Base-by-base conservation (phyloP, 306 rosid species). In the Sesbania bispinosa region DNA sequence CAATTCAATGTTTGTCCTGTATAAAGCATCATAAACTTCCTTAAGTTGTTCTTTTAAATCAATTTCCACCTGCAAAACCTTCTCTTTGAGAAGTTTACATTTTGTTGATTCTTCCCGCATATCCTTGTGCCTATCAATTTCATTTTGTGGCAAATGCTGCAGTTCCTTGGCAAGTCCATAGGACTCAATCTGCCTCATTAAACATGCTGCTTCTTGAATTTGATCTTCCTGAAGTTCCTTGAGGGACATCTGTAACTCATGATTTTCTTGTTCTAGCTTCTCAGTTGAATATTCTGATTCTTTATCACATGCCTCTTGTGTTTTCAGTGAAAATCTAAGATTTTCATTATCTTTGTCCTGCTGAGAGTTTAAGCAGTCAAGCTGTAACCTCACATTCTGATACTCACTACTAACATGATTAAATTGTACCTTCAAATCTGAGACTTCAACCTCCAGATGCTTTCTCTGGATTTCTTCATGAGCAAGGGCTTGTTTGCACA, bases 161-260 rank as follows among this genome's bases (percentile, higher is more conserved):
- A 77, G 84, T 41, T 83, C 88, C n/a, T 65, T 69, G 60, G 53
- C 35, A 63, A 46, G 48, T 64, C 27, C 85, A 71, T 43, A 79
- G 75, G 88, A 81, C 62, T 88, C 87, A 42, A 70, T 64, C 77
- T 79, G 77, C 66, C 57, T 74, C 68, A 10, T 51, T 39, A 81
- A 81, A 61, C 71, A 51, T 10, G 78, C 75, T 1, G 91, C 85
- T 67, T 78, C 82, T 83, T 86, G 96, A 74, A 94, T 87, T 73
- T 86, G 87, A 72, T 87, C 87, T 78, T 94, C 97, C 55, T 77
- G 97, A 42, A 89, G 77, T 77, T 90, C 96, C 77, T 80, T 89
- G 42, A 83, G 70, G 4, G 84, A 83, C 75, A 67, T 57, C 59
- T 19, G 65, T 20, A 88, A 72, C 69, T 88, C 93, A 77, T 83